Base-by-base conservation (phyloP, 257 asterid species). In the Solanum sitiens region DNA sequence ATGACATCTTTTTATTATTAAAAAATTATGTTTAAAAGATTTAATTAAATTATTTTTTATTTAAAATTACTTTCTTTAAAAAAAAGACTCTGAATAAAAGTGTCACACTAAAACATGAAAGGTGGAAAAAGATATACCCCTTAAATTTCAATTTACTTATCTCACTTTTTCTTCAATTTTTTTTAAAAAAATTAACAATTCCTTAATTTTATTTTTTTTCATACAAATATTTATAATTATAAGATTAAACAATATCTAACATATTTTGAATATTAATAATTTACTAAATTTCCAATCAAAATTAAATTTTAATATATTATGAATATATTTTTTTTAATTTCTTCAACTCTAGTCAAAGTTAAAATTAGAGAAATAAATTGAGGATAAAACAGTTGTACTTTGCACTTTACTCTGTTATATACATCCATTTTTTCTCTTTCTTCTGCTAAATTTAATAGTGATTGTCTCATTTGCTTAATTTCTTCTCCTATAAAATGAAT, bases 321-420 rank as follows among this genome's bases (percentile, higher is more conserved):
- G 39, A 5, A 37, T 37, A 37, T 7, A 7, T 56, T 16, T 50
- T 50, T 9, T 53, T 16, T 53, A 53, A 56, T 20, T 2, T 20
- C 2, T 56, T 56, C 4, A 20, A 20, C 25, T 20, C 65, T 11
- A 56, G 65, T 56, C 11, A 56, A 56, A 56, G 67, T 56, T 56
- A 56, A 56, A 56, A 56, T 18, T 18, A 18, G 65, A 56, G 65
- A 56, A 56, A 56, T 18, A 56, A 18, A 56, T 56, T 20, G 65
- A 18, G 65, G 18, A 56, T 56, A 56, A 8, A 32, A 15, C 32
- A 15, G 12, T 8, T 18, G 13, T 32, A 70, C 44, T 71, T 33
- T 73, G 90, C 88, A 88, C 96, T 94, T 95, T 94, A 94, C 91
- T 94, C 94, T 90, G 91, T 92, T 94, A 87, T 91, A 86, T 89